phyloP scores from a whole-genome alignment of 768 basidiomycete species.

The Termitomyces sp. region DNA sequence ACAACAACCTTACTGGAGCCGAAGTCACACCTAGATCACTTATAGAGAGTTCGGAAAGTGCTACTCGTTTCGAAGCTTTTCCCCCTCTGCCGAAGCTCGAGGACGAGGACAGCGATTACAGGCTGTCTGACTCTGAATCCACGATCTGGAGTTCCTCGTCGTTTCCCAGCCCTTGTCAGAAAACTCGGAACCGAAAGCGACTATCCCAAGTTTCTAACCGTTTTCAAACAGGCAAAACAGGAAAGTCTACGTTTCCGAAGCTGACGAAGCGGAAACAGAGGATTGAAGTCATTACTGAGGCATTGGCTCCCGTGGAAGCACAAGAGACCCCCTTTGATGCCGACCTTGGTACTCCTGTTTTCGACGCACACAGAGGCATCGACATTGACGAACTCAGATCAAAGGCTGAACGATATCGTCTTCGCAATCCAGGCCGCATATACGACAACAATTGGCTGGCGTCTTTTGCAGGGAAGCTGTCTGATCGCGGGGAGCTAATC shows the following conservation, averaged over 20 bases:
- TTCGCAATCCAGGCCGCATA: constrained; percentile 50
- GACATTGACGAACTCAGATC: constrained; percentile 47
- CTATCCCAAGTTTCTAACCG: not conserved
- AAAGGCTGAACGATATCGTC: constrained; percentile 51
- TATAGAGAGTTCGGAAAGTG: not conserved
- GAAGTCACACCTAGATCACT: not conserved
- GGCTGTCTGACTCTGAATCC: constrained; percentile 3
- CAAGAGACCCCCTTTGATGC: constrained; percentile 13
- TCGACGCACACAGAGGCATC: constrained; percentile 64
- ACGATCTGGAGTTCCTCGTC: constrained; percentile 10
- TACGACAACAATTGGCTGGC: constrained; percentile 65
- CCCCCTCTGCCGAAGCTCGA: not conserved
- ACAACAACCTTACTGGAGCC: not conserved
- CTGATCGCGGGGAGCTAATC: constrained; percentile 50
- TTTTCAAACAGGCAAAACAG: not conserved
- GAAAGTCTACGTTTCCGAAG: not conserved
- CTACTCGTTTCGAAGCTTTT: not conserved
- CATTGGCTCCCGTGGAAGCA: not conserved
- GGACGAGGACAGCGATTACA: constrained; percentile 14
- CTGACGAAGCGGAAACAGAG: not conserved
- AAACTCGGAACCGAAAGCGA: constrained; percentile 6
- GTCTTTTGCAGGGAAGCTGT: constrained; percentile 64
- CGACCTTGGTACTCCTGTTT: constrained; percentile 47
- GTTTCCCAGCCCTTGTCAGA: constrained; percentile 16
- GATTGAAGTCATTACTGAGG: not conserved